Evolutionary conservation across 352 stramenopile species (phyloP).

Genomic region (Peronospora destructor): DNA sequence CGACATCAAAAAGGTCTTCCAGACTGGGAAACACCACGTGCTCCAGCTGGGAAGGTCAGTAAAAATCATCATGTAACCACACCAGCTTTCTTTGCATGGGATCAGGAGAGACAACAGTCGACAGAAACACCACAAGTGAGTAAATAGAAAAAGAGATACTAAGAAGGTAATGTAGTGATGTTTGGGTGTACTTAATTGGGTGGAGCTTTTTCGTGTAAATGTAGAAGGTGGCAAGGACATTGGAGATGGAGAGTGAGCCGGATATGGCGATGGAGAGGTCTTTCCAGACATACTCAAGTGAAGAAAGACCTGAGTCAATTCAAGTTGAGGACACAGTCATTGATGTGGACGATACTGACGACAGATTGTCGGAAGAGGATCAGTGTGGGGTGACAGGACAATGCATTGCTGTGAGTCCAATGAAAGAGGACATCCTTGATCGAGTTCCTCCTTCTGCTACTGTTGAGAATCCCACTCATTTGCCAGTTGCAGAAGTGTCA

Average conservation of each 20-base stretch:
- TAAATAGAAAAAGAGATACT: not conserved
- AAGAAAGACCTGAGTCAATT: not conserved
- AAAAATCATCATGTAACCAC: constrained; percentile 7
- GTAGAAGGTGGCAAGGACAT: constrained; percentile 24
- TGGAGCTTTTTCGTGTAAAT: not conserved
- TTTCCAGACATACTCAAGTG: not conserved
- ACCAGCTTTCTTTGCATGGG: constrained; percentile 53
- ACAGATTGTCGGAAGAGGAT: constrained; percentile 1
- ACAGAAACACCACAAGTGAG: constrained; percentile 17
- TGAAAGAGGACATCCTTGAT: constrained; percentile 26
- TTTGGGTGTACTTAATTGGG: not conserved
- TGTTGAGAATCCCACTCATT: not conserved
- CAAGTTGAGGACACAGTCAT: constrained; percentile 11
- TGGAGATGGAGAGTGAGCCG: constrained; percentile 13
- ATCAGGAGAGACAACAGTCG: constrained; percentile 9
- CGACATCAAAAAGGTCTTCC: constrained; percentile 39
- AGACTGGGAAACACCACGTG: constrained; percentile 34
- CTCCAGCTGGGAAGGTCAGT: constrained; percentile 37
- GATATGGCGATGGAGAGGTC: constrained; percentile 13
- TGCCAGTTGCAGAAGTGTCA: constrained; percentile 1
- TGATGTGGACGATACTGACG: constrained; percentile 12
- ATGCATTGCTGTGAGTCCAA: constrained; percentile 20
- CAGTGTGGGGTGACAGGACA: constrained; percentile 1
- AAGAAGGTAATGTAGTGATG: not conserved
- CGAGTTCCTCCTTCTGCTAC: constrained; percentile 6